Evolutionary conservation across 2,329 filamentous ascomycete genomes (phyloP).

Genomic region (Diaporthe amygdali): DNA sequence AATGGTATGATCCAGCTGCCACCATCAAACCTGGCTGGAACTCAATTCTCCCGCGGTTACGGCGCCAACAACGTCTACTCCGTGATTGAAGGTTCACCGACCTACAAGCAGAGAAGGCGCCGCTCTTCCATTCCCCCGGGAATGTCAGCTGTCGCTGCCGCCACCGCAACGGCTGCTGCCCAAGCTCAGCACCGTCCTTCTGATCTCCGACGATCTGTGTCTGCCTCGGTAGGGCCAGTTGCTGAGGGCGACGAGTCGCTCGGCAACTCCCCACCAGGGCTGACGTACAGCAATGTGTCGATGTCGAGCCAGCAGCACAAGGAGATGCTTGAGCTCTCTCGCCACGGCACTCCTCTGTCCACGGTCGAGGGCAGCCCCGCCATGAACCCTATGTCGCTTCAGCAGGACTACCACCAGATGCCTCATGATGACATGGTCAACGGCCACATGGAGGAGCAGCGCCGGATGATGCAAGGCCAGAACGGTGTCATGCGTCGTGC

Average conservation of each 20-base stretch:
- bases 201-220: conserved; percentile 89
- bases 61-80: conserved; percentile 83
- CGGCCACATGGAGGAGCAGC: conserved; percentile 64
- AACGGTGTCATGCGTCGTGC: conserved; percentile 86
- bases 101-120: conserved; percentile 95
- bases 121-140: conserved; percentile 90
- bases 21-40: conserved; percentile 80
- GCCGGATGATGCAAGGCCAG: conserved; percentile 72
- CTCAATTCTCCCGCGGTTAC: conserved; percentile 79
- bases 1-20: conserved; percentile 92
- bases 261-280: conserved; percentile 78
- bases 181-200: conserved; percentile 70
- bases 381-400: conserved; percentile 71
- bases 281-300: conserved; percentile 73
- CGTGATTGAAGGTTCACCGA: conserved; percentile 96
- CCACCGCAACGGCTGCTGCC: conserved; percentile 57
- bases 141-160: conserved; percentile 70
- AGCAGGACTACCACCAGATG: conserved; percentile 72
- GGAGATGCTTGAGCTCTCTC: conserved; percentile 81
- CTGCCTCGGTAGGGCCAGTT: conserved; percentile 82
- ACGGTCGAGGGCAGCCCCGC: conserved; percentile 83
- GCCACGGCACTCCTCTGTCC: conserved; percentile 88
- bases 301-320: conserved; percentile 75
- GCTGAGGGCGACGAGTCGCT: conserved; percentile 79
- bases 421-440: conserved; percentile 66